These are phyloP conservation scores for Yarrowia galli DNA, from an alignment of 1,139 yeast species.

Conservation along the genomic window DNA sequence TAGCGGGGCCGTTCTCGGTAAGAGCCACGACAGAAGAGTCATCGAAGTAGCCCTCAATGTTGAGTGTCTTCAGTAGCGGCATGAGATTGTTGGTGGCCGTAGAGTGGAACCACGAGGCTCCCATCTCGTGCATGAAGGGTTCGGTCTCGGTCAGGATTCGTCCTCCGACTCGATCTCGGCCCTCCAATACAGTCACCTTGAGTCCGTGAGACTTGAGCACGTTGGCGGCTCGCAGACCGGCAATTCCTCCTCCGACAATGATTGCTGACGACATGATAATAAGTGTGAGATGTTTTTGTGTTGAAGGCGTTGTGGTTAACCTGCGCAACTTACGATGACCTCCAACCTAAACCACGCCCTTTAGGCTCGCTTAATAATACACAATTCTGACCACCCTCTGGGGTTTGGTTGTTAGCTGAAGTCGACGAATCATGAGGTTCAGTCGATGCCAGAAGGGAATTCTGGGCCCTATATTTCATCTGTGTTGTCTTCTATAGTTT, in stretches of 20 bases:
- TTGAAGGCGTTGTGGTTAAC: background rate
- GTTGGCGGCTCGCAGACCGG: constrained; percentile 77
- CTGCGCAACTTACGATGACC: constrained; percentile 24
- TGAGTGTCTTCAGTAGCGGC: constrained; percentile 59
- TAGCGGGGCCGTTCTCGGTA: constrained; percentile 18
- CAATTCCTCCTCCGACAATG: constrained; percentile 79
- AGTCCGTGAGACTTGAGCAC: constrained; percentile 56
- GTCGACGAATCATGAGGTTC: too few relatives aligned
- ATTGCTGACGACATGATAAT: constrained; percentile 42
- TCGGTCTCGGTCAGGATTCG: constrained; percentile 55
- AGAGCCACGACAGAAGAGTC: constrained; percentile 48
- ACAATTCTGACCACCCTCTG: background rate
- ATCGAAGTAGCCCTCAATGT: constrained; percentile 55
- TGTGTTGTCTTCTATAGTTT: background rate
- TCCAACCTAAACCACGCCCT: constrained; percentile 8
- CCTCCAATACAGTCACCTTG: constrained; percentile 59
- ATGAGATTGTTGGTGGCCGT: constrained; percentile 69
- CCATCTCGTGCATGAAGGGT: constrained; percentile 58
- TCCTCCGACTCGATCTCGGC: constrained; percentile 62
- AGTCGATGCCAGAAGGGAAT: too few relatives aligned
- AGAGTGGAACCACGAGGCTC: constrained; percentile 90
- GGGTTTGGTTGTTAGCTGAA: background rate
- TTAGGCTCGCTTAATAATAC: constrained; percentile 11
- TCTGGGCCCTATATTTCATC: background rate
- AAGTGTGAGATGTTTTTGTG: background rate